Evolutionary conservation across 352 stramenopile species (phyloP).

Genomic region (Pythium phragmiticola): DNA sequence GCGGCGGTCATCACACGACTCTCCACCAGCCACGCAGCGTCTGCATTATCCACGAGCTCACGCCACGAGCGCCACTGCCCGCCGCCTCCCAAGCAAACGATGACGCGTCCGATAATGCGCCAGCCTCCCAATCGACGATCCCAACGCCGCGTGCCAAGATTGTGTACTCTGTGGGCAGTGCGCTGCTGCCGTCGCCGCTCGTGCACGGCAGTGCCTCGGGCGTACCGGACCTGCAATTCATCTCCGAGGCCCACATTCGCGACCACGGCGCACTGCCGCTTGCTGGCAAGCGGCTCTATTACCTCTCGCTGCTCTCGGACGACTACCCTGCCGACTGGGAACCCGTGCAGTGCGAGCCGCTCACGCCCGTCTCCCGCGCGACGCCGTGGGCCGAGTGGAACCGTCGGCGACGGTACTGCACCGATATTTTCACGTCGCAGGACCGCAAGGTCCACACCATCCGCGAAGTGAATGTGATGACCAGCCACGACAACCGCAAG

Average conservation of each 20-base stretch:
- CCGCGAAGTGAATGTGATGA: slow-evolving; percentile 20
- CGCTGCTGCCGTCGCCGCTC: slow-evolving; percentile 6
- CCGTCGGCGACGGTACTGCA: slow-evolving; percentile 25
- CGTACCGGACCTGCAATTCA: slow-evolving; percentile 34
- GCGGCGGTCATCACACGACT: too few species aligned
- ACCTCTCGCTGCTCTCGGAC: slow-evolving; percentile 52
- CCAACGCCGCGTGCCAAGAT: slow-evolving; percentile 18
- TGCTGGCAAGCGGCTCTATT: slow-evolving; percentile 48
- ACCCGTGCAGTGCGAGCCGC: slow-evolving; percentile 14
- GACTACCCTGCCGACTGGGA: slow-evolving; percentile 51
- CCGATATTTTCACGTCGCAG: slow-evolving; percentile 14
- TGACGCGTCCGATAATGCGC: too few species aligned
- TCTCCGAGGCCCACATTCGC: slow-evolving; percentile 34
- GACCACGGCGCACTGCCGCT: slow-evolving; percentile 51
- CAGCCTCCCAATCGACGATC: background rate
- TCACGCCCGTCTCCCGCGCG: slow-evolving; percentile 6
- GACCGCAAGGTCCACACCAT: slow-evolving; percentile 22
- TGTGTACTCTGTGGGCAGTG: slow-evolving; percentile 18
- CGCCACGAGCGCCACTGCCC: background rate
- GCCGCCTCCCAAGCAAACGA: too few species aligned
- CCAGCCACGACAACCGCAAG: slow-evolving; percentile 3
- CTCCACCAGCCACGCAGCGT: slow-evolving; percentile 9
- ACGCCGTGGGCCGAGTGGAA: slow-evolving; percentile 27
- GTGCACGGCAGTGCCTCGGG: background rate
- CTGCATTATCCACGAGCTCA: slow-evolving; percentile 28